Conservation (phyloP, 2,329 filamentous ascomycete genomes). For the Sordariomycetes sp. region DNA sequence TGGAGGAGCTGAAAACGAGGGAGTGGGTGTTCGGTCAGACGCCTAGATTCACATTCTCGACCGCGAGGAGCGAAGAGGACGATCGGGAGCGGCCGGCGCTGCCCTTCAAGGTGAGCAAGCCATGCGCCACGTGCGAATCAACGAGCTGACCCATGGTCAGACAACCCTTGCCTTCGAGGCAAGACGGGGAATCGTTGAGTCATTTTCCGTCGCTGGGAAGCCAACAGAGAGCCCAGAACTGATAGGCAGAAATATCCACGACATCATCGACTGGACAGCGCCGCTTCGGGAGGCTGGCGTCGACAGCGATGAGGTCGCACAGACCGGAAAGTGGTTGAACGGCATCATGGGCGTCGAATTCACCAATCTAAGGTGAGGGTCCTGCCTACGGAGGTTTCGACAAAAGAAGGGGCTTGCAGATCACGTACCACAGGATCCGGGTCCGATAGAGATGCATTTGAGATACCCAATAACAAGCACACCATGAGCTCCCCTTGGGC, state of each 20-base stretch:
- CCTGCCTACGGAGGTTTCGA: neutral
- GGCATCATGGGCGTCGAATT: slow-evolving; percentile 3
- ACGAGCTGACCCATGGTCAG: too few species aligned
- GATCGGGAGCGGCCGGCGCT: slow-evolving; percentile 42
- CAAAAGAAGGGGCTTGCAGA: neutral
- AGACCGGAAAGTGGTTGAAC: slow-evolving; percentile 4
- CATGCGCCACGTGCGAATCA: too few species aligned
- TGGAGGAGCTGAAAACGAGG: slow-evolving; percentile 35
- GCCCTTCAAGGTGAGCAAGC: slow-evolving; percentile 37
- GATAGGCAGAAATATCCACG: too few species aligned
- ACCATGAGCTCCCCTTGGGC: too few species aligned
- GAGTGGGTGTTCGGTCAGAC: slow-evolving; percentile 83
- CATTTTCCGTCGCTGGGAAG: too few species aligned
- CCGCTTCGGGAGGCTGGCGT: slow-evolving; percentile 2
- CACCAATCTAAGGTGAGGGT: neutral
- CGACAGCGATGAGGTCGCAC: neutral
- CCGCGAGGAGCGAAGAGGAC: slow-evolving; percentile 48
- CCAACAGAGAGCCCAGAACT: too few species aligned
- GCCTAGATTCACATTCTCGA: slow-evolving; percentile 69
- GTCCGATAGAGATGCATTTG: too few species aligned
- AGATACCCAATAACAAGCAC: too few species aligned
- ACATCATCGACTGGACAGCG: too few species aligned
- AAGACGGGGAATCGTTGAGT: too few species aligned
- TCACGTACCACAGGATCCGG: too few species aligned
- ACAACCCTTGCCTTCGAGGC: too few species aligned